Evolutionary conservation across 768 basidiomycete species (phyloP).

Genomic region (Arthromyces matolae): DNA sequence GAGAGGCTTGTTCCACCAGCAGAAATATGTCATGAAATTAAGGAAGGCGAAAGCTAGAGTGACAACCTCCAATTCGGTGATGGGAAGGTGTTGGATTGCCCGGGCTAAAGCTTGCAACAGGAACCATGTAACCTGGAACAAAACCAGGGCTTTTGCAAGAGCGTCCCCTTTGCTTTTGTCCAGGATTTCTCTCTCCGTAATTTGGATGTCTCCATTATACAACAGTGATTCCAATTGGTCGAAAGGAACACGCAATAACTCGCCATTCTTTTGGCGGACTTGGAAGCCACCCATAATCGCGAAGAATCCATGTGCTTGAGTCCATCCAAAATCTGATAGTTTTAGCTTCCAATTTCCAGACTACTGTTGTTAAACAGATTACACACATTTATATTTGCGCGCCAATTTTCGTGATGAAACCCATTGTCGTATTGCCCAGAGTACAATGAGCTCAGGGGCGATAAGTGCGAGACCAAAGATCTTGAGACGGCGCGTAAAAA

Average conservation of each 20-base stretch:
- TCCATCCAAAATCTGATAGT: conserved; percentile 16
- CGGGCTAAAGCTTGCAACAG: conserved; percentile 24
- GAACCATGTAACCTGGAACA: conserved; percentile 30
- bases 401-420: conserved; percentile 15
- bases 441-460: conserved; percentile 20
- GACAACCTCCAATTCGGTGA: conserved; percentile 29
- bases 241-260: neutral
- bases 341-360: neutral
- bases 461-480: conserved; percentile 18
- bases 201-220: neutral
- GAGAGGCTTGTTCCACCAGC: conserved; percentile 36
- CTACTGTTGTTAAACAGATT: neutral
- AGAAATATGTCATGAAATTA: conserved; percentile 26
- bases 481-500: neutral
- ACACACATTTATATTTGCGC: conserved; percentile 1
- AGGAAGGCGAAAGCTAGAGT: conserved; percentile 25
- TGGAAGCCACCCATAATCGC: conserved; percentile 26
- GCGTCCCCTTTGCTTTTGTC: conserved; percentile 26
- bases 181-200: conserved; percentile 18
- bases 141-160: conserved; percentile 4
- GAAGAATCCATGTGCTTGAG: conserved; percentile 24
- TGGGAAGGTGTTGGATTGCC: conserved; percentile 14
- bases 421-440: conserved; percentile 21
- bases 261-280: neutral
- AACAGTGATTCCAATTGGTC: conserved; percentile 1